Evolutionary conservation across 345 rosid genomes (phyloP), one percentile per base, ranked within the genome.

Genomic region (Alliaria petiolata): DNA sequence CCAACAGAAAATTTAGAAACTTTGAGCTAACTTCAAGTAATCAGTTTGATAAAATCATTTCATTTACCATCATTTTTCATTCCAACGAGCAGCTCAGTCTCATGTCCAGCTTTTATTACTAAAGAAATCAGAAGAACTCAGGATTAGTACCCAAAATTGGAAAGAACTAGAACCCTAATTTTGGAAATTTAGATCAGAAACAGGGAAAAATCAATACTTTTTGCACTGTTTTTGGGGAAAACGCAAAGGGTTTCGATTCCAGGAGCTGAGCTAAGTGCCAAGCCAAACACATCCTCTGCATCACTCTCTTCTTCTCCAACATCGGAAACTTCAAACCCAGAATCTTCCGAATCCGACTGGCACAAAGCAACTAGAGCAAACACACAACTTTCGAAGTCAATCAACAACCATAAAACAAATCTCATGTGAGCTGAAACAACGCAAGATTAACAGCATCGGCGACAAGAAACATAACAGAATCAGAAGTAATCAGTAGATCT

Each of bases 41-140:
- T 43, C 38, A 10, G 2, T 63, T 62, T 11, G 44, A 38, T 19
- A 33, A 31, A 47, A 26, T 17, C 25, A 67, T 44, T 46, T n/a
- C 47, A 25, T 0, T 64, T 85, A 95, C 99, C 99, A 77, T 84
- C 87, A 63, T 91, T 91, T 80, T 88, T 92, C 72, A 95, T 49
- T 64, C 97, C 99, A 71, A 85, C 95, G 13, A 91, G 87, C 14
- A 95, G 72, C 67, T 89, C 95, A 65, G 92, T 73, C 78, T 91
- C 96, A 75, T 74, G 80, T 63, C 98, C 99, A 65, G 96, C 92
- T 42, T 78, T 65, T 54, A 95, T 83, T 76, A 84, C 99, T 95
- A 78, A 70, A 55, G 45, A 62, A 44, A 39, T 7, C 43, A 67
- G 7, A 45, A 8, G 6, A 53, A 61, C 12, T 5, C 22, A 68